Evolutionary conservation across 1,139 yeast genomes (phyloP).

Genomic region (Meyerozyma athensensis): DNA sequence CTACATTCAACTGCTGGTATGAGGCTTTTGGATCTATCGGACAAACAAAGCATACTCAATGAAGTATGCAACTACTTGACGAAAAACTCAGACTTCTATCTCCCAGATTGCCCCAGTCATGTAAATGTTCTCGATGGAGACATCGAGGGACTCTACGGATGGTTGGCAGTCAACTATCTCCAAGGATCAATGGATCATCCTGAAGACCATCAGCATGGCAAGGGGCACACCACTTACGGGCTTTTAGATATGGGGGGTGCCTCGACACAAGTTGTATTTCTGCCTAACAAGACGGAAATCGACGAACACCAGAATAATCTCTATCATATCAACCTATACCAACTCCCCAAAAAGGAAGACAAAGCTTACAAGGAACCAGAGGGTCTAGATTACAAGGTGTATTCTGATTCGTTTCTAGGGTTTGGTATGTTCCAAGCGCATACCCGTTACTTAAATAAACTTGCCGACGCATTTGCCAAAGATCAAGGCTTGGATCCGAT

Average conservation of each 20-base stretch:
- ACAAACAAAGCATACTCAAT: slow-evolving; percentile 47
- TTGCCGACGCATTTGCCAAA: slow-evolving; percentile 23
- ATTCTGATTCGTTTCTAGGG: slow-evolving; percentile 72
- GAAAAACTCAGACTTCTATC: slow-evolving; percentile 48
- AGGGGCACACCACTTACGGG: slow-evolving; percentile 61
- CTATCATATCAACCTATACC: slow-evolving; percentile 45
- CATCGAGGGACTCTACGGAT: slow-evolving; percentile 75
- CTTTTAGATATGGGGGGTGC: slow-evolving; percentile 88
- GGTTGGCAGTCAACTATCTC: slow-evolving; percentile 73
- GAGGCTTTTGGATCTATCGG: slow-evolving; percentile 56
- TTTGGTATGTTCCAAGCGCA: slow-evolving; percentile 74
- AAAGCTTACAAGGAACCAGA: slow-evolving; percentile 14
- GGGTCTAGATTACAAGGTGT: slow-evolving; percentile 44
- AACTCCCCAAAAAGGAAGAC: slow-evolving; percentile 21
- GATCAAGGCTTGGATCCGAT: slow-evolving; percentile 14
- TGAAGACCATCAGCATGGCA: slow-evolving; percentile 44
- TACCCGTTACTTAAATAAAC: slow-evolving; percentile 37
- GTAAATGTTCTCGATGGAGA: slow-evolving; percentile 72
- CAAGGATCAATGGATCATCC: slow-evolving; percentile 55
- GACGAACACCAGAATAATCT: slow-evolving; percentile 52
- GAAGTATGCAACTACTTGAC: slow-evolving; percentile 54
- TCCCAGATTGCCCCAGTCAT: slow-evolving; percentile 57
- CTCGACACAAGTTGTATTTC: slow-evolving; percentile 77
- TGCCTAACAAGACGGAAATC: slow-evolving; percentile 56
- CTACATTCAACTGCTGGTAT: slow-evolving; percentile 81